These are phyloP conservation scores for Quercus cerris DNA, from an alignment of 306 rosid species.

Conservation along the genomic window DNA sequence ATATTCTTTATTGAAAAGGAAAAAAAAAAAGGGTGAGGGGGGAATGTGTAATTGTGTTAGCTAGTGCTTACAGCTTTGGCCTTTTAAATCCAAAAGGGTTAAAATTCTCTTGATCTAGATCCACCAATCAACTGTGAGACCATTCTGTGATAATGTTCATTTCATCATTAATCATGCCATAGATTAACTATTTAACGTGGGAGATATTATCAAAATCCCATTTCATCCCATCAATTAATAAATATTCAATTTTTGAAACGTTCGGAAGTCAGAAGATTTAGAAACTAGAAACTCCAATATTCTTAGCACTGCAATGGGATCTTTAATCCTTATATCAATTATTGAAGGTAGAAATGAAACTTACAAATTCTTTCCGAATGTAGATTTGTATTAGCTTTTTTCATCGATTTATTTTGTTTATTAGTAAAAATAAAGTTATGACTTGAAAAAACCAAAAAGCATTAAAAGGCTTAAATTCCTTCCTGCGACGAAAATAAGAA, in stretches of 20 bases:
- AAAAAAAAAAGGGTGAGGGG: not conserved
- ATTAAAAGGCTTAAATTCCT: no score
- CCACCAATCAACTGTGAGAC: slow-evolving; percentile 40
- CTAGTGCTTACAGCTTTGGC: slow-evolving; percentile 15
- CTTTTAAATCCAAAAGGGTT: slow-evolving; percentile 17
- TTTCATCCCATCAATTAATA: not conserved
- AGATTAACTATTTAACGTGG: not conserved
- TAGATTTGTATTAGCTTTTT: no score
- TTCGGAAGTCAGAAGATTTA: not conserved
- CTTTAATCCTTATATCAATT: no score
- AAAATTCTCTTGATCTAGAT: slow-evolving; percentile 55
- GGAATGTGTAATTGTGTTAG: not conserved
- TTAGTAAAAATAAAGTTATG: no score
- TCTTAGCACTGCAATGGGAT: no score
- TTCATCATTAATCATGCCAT: slow-evolving; percentile 19
- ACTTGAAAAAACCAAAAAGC: no score
- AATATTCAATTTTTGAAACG: not conserved
- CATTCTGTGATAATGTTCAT: slow-evolving; percentile 10
- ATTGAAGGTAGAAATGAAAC: no score
- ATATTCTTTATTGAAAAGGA: not conserved
- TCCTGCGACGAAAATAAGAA: no score
- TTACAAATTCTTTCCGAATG: no score
- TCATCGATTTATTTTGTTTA: no score
- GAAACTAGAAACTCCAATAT: no score
- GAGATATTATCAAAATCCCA: not conserved